phyloP scores from a whole-genome alignment of 495 filamentous ascomycete genomes.

The Penicillium cataractarum region DNA sequence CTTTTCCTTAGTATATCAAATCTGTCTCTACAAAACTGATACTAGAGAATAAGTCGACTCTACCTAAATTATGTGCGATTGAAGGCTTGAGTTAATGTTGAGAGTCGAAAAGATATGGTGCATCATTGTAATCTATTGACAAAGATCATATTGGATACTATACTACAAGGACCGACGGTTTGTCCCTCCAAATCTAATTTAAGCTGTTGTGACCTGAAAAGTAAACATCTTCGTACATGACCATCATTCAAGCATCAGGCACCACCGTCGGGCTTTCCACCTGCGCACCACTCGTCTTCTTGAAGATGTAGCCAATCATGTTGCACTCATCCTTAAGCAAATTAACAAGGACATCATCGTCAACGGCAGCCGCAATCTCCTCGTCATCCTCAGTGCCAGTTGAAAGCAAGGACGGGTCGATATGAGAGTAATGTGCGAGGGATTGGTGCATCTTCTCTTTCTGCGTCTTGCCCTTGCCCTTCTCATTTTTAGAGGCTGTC shows the following conservation, averaged over 20 bases:
- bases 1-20: not conserved
- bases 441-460: conserved; percentile 57
- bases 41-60: too few relatives aligned
- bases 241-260: not conserved
- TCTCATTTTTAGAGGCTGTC: conserved; percentile 9
- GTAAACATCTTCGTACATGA: not conserved
- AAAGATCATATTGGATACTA: too few relatives aligned
- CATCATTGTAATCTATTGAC: too few relatives aligned
- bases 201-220: not conserved
- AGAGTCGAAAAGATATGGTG: too few relatives aligned
- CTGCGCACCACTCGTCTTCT: conserved; percentile 53
- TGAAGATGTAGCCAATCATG: conserved; percentile 67
- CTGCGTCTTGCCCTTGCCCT: conserved; percentile 25
- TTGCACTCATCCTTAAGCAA: conserved; percentile 64
- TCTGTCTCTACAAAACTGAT: not conserved
- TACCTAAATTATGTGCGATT: too few relatives aligned
- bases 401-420: conserved; percentile 55
- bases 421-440: conserved; percentile 69
- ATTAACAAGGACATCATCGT: conserved; percentile 65
- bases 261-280: conserved; percentile 15
- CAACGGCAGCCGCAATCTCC: conserved; percentile 41
- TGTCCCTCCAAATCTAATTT: not conserved
- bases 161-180: not conserved
- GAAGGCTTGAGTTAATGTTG: too few relatives aligned
- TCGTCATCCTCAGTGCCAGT: conserved; percentile 32